Evolutionary conservation across 2,329 filamentous ascomycete genomes (phyloP).

Genomic region (Colletotrichum brevisporum): DNA sequence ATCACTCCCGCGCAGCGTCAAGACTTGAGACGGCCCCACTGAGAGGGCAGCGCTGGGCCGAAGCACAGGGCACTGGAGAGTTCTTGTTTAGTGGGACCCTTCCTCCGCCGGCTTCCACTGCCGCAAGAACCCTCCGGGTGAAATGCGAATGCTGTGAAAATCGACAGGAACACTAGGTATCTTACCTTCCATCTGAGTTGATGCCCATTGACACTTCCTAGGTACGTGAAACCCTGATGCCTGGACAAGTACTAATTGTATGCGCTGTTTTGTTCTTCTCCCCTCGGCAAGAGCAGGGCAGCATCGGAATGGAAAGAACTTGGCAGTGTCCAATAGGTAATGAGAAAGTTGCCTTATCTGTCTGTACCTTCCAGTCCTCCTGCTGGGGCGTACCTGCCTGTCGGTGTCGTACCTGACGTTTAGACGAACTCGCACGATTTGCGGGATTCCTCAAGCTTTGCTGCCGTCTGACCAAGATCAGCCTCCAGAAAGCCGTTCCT

Average conservation of each 20-base stretch:
- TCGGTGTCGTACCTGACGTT: conserved; percentile 4
- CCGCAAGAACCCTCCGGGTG: conserved; percentile 28
- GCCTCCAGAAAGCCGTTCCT: conserved; percentile 36
- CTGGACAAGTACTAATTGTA: too few relatives aligned
- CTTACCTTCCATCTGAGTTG: neutral
- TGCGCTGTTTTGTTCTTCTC: too few relatives aligned
- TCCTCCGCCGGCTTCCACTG: conserved; percentile 1
- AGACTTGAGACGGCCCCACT: conserved; percentile 35
- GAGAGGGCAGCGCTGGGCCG: neutral
- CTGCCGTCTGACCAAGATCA: conserved; percentile 36
- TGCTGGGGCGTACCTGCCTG: neutral
- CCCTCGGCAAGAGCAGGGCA: too few relatives aligned
- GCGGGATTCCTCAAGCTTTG: conserved; percentile 32
- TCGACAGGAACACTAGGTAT: neutral
- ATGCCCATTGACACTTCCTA: too few relatives aligned
- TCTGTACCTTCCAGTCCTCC: too few relatives aligned
- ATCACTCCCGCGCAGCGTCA: conserved; percentile 34
- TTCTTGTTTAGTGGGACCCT: conserved; percentile 37
- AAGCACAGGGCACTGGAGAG: conserved; percentile 34
- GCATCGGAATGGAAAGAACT: neutral
- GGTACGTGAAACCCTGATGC: too few relatives aligned
- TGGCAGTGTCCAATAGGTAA: conserved; percentile 14
- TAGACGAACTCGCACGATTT: conserved; percentile 19
- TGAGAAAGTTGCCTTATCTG: conserved; percentile 15
- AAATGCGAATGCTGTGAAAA: conserved; percentile 7